Evolutionary conservation across 2,329 filamentous ascomycete genomes (phyloP).

Genomic region (Didymella keratinophila): DNA sequence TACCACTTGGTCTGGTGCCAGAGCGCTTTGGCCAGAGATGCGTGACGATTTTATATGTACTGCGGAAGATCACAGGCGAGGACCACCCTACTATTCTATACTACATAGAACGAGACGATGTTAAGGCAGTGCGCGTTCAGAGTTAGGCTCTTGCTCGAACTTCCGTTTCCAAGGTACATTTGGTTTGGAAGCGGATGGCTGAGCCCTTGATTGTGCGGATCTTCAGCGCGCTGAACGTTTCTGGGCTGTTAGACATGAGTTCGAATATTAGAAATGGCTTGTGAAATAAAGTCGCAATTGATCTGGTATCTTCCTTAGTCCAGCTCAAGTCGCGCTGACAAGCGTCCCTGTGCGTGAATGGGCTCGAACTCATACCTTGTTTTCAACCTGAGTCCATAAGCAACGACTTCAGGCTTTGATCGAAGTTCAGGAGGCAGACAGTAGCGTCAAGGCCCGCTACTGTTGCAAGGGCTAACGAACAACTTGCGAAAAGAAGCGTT

Average conservation of each 20-base stretch:
- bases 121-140: too few species aligned
- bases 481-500: conserved; percentile 31
- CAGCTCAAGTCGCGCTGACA: conserved; percentile 20
- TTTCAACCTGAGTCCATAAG: conserved; percentile 23
- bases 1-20: background rate
- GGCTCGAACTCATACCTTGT: conserved; percentile 22
- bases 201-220: too few species aligned
- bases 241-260: too few species aligned
- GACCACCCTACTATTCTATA: background rate
- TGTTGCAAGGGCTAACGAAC: conserved; percentile 19
- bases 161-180: too few species aligned
- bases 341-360: conserved; percentile 19
- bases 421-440: conserved; percentile 33
- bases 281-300: background rate
- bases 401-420: conserved; percentile 33
- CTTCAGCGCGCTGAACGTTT: too few species aligned
- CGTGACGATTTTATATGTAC: background rate
- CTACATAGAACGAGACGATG: background rate
- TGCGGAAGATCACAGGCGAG: background rate
- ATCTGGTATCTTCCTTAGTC: background rate
- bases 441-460: conserved; percentile 14
- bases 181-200: too few species aligned
- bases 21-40: background rate
- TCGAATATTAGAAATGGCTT: too few species aligned
- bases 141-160: too few species aligned